Evolutionary conservation across 2,329 filamentous ascomycete genomes (phyloP), one percentile per base, ranked within the genome.

Genomic region (Dothistroma septosporum): DNA sequence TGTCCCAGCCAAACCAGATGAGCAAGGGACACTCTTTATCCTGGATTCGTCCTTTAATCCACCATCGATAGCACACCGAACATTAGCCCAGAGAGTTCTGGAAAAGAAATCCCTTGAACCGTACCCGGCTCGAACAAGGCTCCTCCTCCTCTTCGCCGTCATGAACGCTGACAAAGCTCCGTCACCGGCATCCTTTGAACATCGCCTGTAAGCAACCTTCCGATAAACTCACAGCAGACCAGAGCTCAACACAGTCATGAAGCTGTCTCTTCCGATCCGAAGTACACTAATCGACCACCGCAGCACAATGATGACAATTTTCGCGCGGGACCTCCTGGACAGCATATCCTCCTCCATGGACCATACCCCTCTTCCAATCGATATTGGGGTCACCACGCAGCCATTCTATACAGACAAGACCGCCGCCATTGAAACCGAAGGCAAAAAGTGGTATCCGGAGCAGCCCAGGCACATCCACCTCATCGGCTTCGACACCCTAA

Each of bases 361-460:
- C 14, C 4, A 68, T 64, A 5, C 49, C 73, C 0, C 87, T 4
- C 58, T 79, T 0, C 65, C 76, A 1, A 76, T 82, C 19, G 89
- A 92, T 66, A 81, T 93, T 41, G 89, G 82, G 1, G 80, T 94
- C 1, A 91, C 88, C 0, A 88, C 83, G 37, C 80, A 83, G 68
- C 87, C 90, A 0, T 92, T 87, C 71, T 94, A 93, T 68, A 84
- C 85, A 60, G 86, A 87, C 69, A 93, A 93, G 76, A 84, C 85
- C 8, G 66, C 70, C 12, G 85, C 84, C 1, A 85, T 92, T 31
- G 76, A 79, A 0, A 69, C 73, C 9, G 76, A 77, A 57, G 70
- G 66, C 47, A 59, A 48, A 12, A 70, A 76, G 16, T 71, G 68
- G 4, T 74, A 73, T 54, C 69, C 76, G 0, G 69, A 69, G 19